These are phyloP conservation scores for Colletotrichum destructivum DNA, from an alignment of 2,329 filamentous ascomycete genomes.

Conservation along the genomic window DNA sequence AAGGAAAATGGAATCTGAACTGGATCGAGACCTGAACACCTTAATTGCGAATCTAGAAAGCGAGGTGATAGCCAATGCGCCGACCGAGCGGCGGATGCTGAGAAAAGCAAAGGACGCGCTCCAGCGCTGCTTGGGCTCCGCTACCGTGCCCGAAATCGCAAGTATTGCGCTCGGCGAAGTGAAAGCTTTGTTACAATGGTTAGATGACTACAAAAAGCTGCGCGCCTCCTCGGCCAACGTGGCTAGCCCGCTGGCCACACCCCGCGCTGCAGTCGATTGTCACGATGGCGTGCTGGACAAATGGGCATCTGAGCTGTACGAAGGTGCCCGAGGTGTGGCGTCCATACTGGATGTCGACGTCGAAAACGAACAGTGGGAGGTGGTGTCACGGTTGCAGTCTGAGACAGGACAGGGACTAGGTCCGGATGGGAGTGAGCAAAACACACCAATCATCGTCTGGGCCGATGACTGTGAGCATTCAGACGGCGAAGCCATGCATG, in stretches of 20 bases:
- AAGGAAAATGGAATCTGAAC: not conserved
- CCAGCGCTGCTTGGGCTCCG: not conserved
- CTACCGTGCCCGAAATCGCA: not conserved
- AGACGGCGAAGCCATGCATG: not conserved
- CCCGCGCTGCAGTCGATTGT: not conserved
- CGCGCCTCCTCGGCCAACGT: not conserved
- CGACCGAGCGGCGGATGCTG: not conserved
- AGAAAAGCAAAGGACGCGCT: not conserved
- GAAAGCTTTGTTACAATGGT: not conserved
- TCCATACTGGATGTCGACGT: not conserved
- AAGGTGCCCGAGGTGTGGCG: not conserved
- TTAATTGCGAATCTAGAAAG: not conserved
- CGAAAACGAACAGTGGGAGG: not conserved
- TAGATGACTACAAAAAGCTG: not conserved
- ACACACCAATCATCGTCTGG: not conserved
- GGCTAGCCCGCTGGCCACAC: not conserved
- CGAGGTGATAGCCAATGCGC: not conserved
- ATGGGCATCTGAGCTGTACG: not conserved
- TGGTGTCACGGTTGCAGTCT: not conserved
- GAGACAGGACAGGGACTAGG: not conserved
- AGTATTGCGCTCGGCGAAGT: not conserved
- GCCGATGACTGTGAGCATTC: not conserved
- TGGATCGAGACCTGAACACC: not conserved
- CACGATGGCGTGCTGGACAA: not conserved
- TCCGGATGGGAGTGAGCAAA: not conserved